These are phyloP conservation scores for Aureobasidium sp. DNA, from an alignment of 2,329 filamentous ascomycete genomes.

Conservation along the genomic window DNA sequence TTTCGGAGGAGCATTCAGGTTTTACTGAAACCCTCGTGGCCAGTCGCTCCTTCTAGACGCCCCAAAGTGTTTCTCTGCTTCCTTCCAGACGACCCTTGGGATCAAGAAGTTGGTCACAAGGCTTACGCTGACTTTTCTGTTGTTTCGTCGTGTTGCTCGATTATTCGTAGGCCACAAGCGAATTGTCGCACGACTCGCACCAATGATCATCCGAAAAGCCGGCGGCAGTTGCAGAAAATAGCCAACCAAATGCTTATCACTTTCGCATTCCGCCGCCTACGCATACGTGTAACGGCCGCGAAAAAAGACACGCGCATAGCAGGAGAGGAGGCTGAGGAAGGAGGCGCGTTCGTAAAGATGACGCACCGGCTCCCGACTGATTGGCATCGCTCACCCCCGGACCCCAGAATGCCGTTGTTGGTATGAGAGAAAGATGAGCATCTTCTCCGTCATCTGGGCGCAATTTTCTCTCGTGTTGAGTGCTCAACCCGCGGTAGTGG, in stretches of 20 bases:
- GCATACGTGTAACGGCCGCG: background rate
- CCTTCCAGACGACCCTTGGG: too few species aligned
- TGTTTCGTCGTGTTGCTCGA: background rate
- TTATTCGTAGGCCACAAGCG: background rate
- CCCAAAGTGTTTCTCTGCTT: background rate
- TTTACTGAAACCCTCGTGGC: background rate
- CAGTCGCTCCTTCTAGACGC: background rate
- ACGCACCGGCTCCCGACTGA: background rate
- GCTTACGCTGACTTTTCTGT: background rate
- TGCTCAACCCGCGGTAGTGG: background rate
- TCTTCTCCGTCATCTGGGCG: background rate
- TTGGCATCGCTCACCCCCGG: background rate
- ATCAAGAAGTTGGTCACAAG: background rate
- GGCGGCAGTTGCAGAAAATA: background rate
- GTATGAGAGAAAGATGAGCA: background rate
- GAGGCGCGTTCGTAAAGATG: conserved; percentile 1
- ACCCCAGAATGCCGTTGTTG: background rate
- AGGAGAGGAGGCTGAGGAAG: background rate
- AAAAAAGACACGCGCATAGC: background rate
- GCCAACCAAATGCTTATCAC: background rate
- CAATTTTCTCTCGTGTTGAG: background rate
- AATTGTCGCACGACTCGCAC: background rate
- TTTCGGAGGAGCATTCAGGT: background rate
- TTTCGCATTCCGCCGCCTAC: background rate
- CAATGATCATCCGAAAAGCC: background rate